A percentile compares a stretch with the other conserved stretches of the same genome.
Conservation (phyloP, 2,329 filamentous ascomycete species). For the Cercospora zeina region DNA sequence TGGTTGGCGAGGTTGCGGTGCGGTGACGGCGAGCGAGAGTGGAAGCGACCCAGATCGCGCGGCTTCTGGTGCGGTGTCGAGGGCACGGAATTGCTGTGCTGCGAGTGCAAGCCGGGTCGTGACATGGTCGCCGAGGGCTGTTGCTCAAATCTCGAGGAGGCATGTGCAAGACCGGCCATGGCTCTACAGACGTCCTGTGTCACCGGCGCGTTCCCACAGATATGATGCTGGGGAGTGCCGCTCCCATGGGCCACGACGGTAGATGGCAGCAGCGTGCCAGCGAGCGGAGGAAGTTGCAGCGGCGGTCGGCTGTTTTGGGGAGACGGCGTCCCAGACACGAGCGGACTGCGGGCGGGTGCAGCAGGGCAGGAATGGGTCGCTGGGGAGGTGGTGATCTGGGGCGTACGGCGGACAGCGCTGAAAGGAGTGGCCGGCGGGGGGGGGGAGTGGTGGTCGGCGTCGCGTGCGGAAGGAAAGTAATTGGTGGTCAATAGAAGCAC, state of each 20-base stretch:
- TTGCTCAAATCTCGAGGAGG: conserved; percentile 29
- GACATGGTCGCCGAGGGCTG: conserved; percentile 31
- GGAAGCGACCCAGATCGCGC: conserved; percentile 72
- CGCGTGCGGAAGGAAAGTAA: conserved; percentile 4
- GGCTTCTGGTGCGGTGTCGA: conserved; percentile 90
- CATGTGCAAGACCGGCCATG: conserved; percentile 30
- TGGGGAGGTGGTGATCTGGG: not conserved
- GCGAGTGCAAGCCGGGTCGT: conserved; percentile 39
- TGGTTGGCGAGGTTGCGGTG: conserved; percentile 69
- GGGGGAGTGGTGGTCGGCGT: not conserved
- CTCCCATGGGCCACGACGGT: conserved; percentile 32
- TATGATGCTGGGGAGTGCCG: conserved; percentile 24
- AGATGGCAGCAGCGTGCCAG: conserved; percentile 20
- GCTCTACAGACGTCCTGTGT: conserved; percentile 28
- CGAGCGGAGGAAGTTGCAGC: conserved; percentile 14
- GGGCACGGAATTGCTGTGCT: conserved; percentile 85
- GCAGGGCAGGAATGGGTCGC: conserved; percentile 7
- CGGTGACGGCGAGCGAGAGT: conserved; percentile 79
- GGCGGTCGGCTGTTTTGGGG: not conserved
- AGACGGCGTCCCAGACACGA: conserved; percentile 1
- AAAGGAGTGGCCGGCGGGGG: conserved; percentile 2
- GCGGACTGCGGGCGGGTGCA: conserved; percentile 8
- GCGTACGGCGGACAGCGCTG: conserved; percentile 3
- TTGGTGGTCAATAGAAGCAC: conserved; percentile 9
- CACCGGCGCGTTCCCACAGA: conserved; percentile 37